Conservation (phyloP, 2,329 filamentous ascomycete genomes). For the Lomentospora prolificans region DNA sequence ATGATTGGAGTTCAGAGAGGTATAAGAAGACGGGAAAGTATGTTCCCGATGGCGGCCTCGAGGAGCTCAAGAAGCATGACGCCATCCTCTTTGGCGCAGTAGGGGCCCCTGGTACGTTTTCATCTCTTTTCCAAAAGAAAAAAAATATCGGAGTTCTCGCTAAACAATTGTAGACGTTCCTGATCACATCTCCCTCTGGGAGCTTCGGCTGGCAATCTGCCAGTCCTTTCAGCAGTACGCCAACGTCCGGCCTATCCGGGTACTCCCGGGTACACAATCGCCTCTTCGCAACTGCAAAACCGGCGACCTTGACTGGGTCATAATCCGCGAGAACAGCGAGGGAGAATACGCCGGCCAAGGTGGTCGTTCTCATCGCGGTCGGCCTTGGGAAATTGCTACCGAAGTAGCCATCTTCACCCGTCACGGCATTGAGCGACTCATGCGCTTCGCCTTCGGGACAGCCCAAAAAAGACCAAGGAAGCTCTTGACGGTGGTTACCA, state of each 20-base stretch:
- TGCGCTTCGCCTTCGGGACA: slow-evolving; percentile 54
- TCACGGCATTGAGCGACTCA: slow-evolving; percentile 46
- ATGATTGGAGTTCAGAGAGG: slow-evolving; percentile 57
- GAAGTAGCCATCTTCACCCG: slow-evolving; percentile 29
- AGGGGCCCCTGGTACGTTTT: slow-evolving; percentile 38
- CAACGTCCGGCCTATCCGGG: slow-evolving; percentile 53
- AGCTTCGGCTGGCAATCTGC: slow-evolving; percentile 53
- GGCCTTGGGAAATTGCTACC: slow-evolving; percentile 50
- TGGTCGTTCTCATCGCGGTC: slow-evolving; percentile 47
- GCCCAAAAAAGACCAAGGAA: slow-evolving; percentile 47
- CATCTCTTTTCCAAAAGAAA: too few species aligned
- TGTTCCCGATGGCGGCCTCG: slow-evolving; percentile 25
- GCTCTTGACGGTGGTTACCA: slow-evolving; percentile 52
- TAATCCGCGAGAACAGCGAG: slow-evolving; percentile 57
- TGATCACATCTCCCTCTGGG: slow-evolving; percentile 58
- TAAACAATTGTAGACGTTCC: too few species aligned
- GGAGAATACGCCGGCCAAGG: slow-evolving; percentile 58
- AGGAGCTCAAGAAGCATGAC: slow-evolving; percentile 31
- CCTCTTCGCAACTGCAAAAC: slow-evolving; percentile 40
- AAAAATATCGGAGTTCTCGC: too few species aligned
- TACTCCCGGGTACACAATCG: slow-evolving; percentile 49
- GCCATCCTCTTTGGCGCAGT: slow-evolving; percentile 58
- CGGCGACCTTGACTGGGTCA: slow-evolving; percentile 55
- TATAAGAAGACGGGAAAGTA: slow-evolving; percentile 58
- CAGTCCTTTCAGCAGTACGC: slow-evolving; percentile 57